phyloP scores from a whole-genome alignment of 169 alveolate genomes.

The Theileria equi region DNA sequence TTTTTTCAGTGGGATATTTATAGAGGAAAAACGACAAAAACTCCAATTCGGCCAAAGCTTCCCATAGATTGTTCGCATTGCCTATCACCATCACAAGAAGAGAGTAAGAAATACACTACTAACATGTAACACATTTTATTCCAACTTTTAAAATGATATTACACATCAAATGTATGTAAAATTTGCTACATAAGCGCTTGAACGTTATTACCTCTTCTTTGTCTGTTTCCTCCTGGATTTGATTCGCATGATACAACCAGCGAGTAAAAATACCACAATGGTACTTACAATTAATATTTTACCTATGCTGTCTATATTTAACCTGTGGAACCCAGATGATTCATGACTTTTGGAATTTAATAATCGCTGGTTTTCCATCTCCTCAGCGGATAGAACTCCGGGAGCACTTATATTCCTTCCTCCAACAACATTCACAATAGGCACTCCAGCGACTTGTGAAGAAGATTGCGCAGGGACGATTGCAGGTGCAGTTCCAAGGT shows the following conservation, averaged over 20 bases:
- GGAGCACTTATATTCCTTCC: conserved; percentile 30
- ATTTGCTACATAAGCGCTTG: not conserved
- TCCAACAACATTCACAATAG: conserved; percentile 22
- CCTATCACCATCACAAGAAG: too few species aligned
- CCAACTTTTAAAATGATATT: not conserved
- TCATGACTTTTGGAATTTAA: not conserved
- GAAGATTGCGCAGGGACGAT: conserved; percentile 8
- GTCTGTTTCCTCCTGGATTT: conserved; percentile 40
- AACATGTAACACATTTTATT: not conserved
- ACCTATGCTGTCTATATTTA: conserved; percentile 18
- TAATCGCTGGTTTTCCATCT: conserved; percentile 23
- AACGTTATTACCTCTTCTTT: conserved; percentile 10
- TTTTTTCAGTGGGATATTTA: conserved; percentile 42
- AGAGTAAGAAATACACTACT: too few species aligned
- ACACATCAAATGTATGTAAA: not conserved
- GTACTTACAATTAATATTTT: conserved; percentile 4
- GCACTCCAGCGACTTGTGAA: not conserved
- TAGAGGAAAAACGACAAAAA: not conserved
- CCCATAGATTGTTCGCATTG: too few species aligned
- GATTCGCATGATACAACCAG: conserved; percentile 26
- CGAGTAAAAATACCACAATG: conserved; percentile 27
- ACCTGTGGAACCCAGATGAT: conserved; percentile 3
- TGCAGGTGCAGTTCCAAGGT: conserved; percentile 8
- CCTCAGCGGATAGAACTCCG: conserved; percentile 26
- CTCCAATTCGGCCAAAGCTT: not conserved